A percentile compares a stretch with the other conserved stretches of the same genome.
These are phyloP conservation scores for Lobosporangium transversale DNA, from an alignment of 192 early-diverging fungal species.

Conservation along the genomic window DNA sequence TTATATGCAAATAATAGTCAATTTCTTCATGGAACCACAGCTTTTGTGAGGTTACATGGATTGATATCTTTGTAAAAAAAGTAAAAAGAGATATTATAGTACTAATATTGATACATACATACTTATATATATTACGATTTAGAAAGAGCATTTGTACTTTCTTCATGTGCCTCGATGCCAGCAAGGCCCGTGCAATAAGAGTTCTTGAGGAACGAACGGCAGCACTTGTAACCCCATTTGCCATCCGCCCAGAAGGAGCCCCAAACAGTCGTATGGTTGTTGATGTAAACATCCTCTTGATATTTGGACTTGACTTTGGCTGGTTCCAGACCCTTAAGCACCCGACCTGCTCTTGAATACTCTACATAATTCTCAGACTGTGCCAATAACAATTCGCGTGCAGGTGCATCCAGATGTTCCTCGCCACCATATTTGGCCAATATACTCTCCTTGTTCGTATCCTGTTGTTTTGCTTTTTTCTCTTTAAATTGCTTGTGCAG, in stretches of 20 bases:
- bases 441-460: conserved; percentile 77
- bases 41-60: too few species aligned
- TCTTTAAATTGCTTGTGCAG: conserved; percentile 87
- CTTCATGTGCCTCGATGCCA: conserved; percentile 73
- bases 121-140: not conserved
- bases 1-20: too few species aligned
- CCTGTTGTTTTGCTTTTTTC: conserved; percentile 84
- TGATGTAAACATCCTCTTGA: conserved; percentile 86
- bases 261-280: conserved; percentile 92
- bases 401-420: conserved; percentile 90
- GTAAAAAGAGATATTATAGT: too few species aligned
- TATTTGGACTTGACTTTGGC: conserved; percentile 86
- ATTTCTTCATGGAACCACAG: too few species aligned
- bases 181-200: conserved; percentile 91
- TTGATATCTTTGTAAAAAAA: too few species aligned
- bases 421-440: conserved; percentile 94
- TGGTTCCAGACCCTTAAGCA: conserved; percentile 85
- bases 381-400: conserved; percentile 89
- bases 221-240: conserved; percentile 97
- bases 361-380: conserved; percentile 97
- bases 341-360: conserved; percentile 90
- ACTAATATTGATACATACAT: too few species aligned
- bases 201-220: conserved; percentile 79
- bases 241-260: conserved; percentile 97
- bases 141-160: conserved; percentile 21